A percentile compares a stretch with the other conserved stretches of the same genome.
Conservation (phyloP, 257 asterid species). For the Mentha longifolia region DNA sequence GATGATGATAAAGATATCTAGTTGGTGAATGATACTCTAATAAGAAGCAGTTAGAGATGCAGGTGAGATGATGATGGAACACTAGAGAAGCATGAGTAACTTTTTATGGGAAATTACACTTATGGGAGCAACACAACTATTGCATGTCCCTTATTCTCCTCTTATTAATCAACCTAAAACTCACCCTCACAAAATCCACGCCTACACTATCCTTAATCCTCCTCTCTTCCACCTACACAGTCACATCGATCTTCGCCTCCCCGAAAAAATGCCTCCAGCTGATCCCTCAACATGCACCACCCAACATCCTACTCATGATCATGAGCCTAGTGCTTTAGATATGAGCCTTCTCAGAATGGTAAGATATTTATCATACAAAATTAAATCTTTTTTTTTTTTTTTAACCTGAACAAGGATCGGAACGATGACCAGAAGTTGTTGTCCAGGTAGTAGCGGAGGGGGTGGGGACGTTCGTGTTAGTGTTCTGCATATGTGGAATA, state of each 20-base stretch:
- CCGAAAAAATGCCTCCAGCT: slow-evolving; percentile 12
- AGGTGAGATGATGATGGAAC: slow-evolving; percentile 27
- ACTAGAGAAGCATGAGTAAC: slow-evolving; percentile 59
- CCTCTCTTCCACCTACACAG: too few relatives aligned
- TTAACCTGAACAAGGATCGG: too few relatives aligned
- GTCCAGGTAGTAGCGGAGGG: slow-evolving; percentile 79
- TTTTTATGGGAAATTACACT: slow-evolving; percentile 26
- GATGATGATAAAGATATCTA: neutral
- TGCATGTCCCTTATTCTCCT: slow-evolving; percentile 44
- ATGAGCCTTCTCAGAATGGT: slow-evolving; percentile 47
- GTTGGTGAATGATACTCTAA: slow-evolving; percentile 20
- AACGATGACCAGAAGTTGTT: too few relatives aligned
- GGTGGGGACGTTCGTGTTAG: slow-evolving; percentile 65
- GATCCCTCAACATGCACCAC: slow-evolving; percentile 36
- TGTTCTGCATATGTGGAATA: slow-evolving; percentile 79
- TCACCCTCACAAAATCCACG: neutral
- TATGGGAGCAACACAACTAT: slow-evolving; percentile 52
- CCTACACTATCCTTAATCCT: neutral
- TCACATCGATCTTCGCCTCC: neutral
- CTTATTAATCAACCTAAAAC: neutral
- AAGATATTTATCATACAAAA: too few relatives aligned
- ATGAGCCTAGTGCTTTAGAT: slow-evolving; percentile 27
- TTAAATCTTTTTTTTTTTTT: too few relatives aligned
- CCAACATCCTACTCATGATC: slow-evolving; percentile 35
- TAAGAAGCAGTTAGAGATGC: slow-evolving; percentile 38